Percentiles rank a stretch among this genome's conserved stretches.
Conservation (phyloP, 352 stramenopile genomes). For the Phytophthora melonis region DNA sequence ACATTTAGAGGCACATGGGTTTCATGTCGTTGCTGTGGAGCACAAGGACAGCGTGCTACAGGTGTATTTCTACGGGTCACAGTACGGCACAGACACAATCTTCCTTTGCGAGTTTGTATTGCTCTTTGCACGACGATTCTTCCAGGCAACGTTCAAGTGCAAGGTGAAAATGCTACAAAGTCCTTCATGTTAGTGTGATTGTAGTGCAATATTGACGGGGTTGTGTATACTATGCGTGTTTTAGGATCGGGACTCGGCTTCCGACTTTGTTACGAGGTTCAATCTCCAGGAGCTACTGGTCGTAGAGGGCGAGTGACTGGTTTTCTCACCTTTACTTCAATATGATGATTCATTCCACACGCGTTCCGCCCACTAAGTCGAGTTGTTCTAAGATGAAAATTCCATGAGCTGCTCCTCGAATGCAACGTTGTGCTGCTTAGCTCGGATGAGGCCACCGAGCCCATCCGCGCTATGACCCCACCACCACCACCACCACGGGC, state of each 20-base stretch:
- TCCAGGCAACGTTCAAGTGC: slow-evolving; percentile 88
- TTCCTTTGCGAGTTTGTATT: slow-evolving; percentile 86
- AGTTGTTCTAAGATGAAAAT: neutral
- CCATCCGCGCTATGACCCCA: too few species aligned
- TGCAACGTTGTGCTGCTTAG: too few species aligned
- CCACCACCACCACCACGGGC: too few species aligned
- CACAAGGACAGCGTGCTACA: slow-evolving; percentile 68
- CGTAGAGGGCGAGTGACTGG: slow-evolving; percentile 42
- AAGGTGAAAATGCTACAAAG: slow-evolving; percentile 41
- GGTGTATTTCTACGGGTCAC: slow-evolving; percentile 73
- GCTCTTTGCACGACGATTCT: slow-evolving; percentile 76
- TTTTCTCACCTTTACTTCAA: neutral
- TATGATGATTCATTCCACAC: slow-evolving; percentile 7
- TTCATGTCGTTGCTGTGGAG: slow-evolving; percentile 66
- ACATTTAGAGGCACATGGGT: slow-evolving; percentile 58
- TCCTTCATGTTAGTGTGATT: neutral
- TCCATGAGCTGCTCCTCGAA: neutral
- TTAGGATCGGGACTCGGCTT: slow-evolving; percentile 58
- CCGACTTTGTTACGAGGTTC: slow-evolving; percentile 75
- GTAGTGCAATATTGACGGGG: neutral
- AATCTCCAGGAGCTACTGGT: slow-evolving; percentile 72
- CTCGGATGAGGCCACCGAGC: too few species aligned
- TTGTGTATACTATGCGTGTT: neutral
- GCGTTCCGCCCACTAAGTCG: neutral
- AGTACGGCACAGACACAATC: slow-evolving; percentile 52